Percentiles rank a stretch among this genome's conserved stretches.
phyloP scores from a whole-genome alignment of 129 eudicot species.

The Chrysanthemum seticuspe region DNA sequence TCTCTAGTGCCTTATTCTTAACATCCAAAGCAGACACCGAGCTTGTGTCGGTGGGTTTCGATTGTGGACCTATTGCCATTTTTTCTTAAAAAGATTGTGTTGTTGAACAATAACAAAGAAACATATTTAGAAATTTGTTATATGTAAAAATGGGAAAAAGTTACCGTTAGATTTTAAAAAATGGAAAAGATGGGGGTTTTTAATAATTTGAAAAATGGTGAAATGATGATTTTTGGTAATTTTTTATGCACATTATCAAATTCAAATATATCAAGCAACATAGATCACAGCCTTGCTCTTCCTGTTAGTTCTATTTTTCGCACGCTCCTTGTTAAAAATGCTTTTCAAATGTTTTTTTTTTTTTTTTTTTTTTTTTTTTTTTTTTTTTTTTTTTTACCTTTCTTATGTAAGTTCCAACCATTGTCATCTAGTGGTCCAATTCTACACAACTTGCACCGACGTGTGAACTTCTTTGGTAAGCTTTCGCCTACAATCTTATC shows the following conservation, averaged over 20 bases:
- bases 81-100: no score
- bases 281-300: neutral
- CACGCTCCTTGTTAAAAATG: neutral
- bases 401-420: neutral
- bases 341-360: neutral
- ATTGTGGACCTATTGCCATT: no score
- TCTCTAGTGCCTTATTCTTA: no score
- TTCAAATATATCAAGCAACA: neutral
- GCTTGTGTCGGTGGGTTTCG: no score
- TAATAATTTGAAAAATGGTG: no score
- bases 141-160: no score
- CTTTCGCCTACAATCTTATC: neutral
- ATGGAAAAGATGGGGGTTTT: no score
- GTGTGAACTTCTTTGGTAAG: constrained; percentile 1
- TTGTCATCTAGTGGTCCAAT: neutral
- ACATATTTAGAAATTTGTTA: no score
- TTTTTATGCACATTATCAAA: neutral
- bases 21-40: no score
- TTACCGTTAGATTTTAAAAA: no score
- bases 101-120: no score
- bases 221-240: no score
- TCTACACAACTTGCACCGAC: neutral
- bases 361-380: neutral
- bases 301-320: neutral
- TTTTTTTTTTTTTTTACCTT: neutral